These are phyloP conservation scores for Mycena sanguinolenta DNA, from an alignment of 768 basidiomycete species.

Conservation along the genomic window DNA sequence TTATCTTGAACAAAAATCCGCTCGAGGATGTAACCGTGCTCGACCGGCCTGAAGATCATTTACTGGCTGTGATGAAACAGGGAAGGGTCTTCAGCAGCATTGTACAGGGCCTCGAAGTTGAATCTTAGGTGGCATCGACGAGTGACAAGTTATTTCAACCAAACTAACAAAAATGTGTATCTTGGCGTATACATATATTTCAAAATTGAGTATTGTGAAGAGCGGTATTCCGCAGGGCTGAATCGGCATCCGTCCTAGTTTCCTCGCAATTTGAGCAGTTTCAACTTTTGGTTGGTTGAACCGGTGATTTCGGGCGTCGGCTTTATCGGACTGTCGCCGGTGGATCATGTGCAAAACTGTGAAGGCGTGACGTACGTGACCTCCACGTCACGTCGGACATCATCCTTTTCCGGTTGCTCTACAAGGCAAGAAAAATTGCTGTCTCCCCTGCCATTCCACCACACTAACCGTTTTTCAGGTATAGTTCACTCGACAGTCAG, in stretches of 20 bases:
- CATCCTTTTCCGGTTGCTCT: not conserved
- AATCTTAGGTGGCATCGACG: not conserved
- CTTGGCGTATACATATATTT: no score
- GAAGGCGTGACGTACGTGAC: not conserved
- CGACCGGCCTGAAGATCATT: slow-evolving; percentile 55
- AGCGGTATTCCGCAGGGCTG: no score
- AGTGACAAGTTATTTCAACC: no score
- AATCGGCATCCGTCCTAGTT: no score
- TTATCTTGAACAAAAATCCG: slow-evolving; percentile 56
- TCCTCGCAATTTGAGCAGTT: no score
- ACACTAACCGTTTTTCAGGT: slow-evolving; percentile 10
- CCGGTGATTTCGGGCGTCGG: no score
- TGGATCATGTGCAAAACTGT: no score
- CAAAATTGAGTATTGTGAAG: no score
- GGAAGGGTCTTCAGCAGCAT: slow-evolving; percentile 47
- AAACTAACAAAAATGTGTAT: no score
- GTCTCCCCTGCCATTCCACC: not conserved
- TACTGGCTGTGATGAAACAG: slow-evolving; percentile 53
- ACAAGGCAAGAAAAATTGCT: slow-evolving; percentile 5
- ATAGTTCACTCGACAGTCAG: slow-evolving; percentile 20
- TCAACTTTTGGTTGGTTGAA: no score
- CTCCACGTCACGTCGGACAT: not conserved
- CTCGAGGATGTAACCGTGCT: slow-evolving; percentile 57
- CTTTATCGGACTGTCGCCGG: no score
- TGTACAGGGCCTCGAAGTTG: slow-evolving; percentile 38